Evolutionary conservation across 805 yeast genomes (phyloP).

Genomic region (Wickerhamiella musiphila): DNA sequence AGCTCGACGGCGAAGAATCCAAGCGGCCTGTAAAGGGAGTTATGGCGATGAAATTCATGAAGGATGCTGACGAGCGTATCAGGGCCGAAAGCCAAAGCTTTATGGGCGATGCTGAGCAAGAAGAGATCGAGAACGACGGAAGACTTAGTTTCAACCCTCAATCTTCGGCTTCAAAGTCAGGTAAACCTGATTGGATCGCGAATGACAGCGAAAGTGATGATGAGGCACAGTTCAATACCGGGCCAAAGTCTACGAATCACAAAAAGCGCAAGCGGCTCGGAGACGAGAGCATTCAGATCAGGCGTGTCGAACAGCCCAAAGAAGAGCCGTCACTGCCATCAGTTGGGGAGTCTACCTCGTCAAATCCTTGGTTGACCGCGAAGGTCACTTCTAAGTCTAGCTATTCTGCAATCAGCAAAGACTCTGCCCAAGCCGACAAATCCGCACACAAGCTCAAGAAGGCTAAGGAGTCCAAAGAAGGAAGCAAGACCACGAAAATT

Average conservation of each 20-base stretch:
- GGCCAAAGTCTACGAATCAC: slow-evolving; percentile 1
- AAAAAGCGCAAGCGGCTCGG: slow-evolving; percentile 3
- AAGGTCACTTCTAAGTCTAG: slow-evolving; percentile 32
- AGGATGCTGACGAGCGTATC: slow-evolving; percentile 61
- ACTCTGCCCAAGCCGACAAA: slow-evolving; percentile 4
- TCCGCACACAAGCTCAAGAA: slow-evolving; percentile 19
- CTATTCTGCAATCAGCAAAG: slow-evolving; percentile 33
- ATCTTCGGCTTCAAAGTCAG: slow-evolving; percentile 4
- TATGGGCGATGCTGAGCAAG: slow-evolving; percentile 20
- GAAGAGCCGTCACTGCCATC: slow-evolving; percentile 2
- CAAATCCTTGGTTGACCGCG: slow-evolving; percentile 24
- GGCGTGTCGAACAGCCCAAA: background rate
- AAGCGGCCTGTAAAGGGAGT: slow-evolving; percentile 54
- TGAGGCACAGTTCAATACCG: background rate
- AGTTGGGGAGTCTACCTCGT: slow-evolving; percentile 9
- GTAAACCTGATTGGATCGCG: too few relatives aligned
- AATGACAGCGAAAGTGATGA: slow-evolving; percentile 8
- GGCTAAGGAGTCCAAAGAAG: slow-evolving; percentile 18
- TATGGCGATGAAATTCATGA: slow-evolving; percentile 90
- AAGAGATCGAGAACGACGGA: slow-evolving; percentile 6
- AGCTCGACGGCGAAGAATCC: slow-evolving; percentile 20
- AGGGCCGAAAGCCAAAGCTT: slow-evolving; percentile 38
- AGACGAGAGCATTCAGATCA: slow-evolving; percentile 3
- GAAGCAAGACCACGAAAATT: slow-evolving; percentile 12
- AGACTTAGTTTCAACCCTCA: background rate